Evolutionary conservation across 257 asterid genomes (phyloP).

Genomic region (Orobanche coerulescens): DNA sequence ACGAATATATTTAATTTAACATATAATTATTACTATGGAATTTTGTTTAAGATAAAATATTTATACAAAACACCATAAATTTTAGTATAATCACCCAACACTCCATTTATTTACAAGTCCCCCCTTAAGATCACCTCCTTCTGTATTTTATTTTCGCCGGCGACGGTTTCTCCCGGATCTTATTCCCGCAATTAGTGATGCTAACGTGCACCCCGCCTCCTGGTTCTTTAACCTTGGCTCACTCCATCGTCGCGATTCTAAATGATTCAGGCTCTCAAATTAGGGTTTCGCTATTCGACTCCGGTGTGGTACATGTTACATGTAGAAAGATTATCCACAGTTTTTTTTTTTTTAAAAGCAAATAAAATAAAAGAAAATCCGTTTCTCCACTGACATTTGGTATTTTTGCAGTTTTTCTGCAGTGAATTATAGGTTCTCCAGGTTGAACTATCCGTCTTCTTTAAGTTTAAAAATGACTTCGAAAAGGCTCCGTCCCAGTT

Average conservation of each 20-base stretch:
- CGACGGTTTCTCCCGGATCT: too few species aligned
- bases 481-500: conserved; percentile 28
- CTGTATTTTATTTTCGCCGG: too few species aligned
- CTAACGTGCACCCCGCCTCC: conserved; percentile 21
- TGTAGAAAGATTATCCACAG: neutral
- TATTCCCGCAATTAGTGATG: neutral
- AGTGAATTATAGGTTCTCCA: conserved; percentile 30
- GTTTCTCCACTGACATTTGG: conserved; percentile 19
- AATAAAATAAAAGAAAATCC: too few species aligned
- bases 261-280: conserved; percentile 51
- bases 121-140: too few species aligned
- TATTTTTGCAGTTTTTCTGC: conserved; percentile 32
- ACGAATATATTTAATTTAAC: too few species aligned
- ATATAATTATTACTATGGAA: too few species aligned
- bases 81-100: too few species aligned
- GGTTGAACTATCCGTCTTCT: conserved; percentile 16
- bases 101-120: too few species aligned
- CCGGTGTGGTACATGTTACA: conserved; percentile 23
- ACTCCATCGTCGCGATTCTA: conserved; percentile 2
- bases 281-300: conserved; percentile 33
- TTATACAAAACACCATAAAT: too few species aligned
- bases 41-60: too few species aligned
- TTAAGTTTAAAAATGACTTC: conserved; percentile 44
- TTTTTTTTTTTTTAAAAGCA: neutral
- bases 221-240: conserved; percentile 19